Percentiles rank a stretch among this genome's conserved stretches.
These are phyloP conservation scores for Citrus sp. DNA, from an alignment of 345 rosid genomes.

Conservation along the genomic window DNA sequence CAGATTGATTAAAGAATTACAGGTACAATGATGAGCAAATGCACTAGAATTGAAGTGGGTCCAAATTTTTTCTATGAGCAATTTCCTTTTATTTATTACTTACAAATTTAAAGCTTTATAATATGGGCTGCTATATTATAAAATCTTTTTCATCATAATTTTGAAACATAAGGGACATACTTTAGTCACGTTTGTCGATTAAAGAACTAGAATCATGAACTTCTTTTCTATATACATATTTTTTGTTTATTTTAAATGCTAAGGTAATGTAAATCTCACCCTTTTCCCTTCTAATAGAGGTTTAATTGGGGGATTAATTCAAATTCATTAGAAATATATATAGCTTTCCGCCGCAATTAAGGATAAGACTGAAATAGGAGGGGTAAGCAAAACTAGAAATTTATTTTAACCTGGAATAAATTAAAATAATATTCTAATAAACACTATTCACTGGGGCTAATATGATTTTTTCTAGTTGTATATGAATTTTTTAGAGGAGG, in stretches of 20 bases:
- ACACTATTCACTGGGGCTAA: too few species aligned
- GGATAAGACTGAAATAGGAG: background rate
- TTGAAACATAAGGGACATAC: conserved; percentile 4
- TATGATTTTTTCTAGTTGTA: too few species aligned
- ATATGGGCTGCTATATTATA: background rate
- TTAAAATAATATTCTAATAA: too few species aligned
- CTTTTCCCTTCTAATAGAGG: too few species aligned
- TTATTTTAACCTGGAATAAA: too few species aligned
- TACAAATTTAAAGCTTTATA: background rate
- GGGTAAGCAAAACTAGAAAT: too few species aligned
- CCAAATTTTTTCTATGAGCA: background rate
- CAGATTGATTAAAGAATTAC: background rate
- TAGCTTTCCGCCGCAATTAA: background rate
- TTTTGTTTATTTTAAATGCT: background rate
- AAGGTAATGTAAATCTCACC: background rate
- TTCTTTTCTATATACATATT: background rate
- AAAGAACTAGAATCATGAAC: conserved; percentile 4
- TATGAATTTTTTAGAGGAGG: too few species aligned
- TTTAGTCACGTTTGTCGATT: conserved; percentile 22
- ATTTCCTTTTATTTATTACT: background rate
- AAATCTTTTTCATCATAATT: conserved; percentile 2
- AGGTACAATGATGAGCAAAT: conserved; percentile 1
- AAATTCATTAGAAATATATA: background rate
- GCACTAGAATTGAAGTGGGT: conserved; percentile 5
- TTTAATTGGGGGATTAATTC: background rate